Evolutionary conservation across 1,139 yeast genomes (phyloP), one percentile per base, ranked within the genome.

Genomic region (Candida albicans): DNA sequence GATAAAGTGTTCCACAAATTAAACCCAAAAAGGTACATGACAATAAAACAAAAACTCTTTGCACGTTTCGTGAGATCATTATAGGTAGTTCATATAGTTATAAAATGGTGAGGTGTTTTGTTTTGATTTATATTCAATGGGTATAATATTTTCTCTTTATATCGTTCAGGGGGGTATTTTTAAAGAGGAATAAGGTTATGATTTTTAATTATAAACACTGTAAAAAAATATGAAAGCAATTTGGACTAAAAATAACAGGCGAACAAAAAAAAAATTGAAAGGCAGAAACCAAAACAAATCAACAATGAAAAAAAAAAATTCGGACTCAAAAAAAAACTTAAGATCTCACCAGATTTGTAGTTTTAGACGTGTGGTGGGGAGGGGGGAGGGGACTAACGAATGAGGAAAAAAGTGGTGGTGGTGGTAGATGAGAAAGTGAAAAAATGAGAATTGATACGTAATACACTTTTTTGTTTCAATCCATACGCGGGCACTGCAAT

Each of bases 1-100:
- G 59, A 55, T 81, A 81, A 58, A 81, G 67, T 5, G 87, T 81
- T 4, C 87, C 87, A 56, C 85, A 66, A 33, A 77, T 79, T 42
- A 81, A 63, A 33, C 83, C 81, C 27, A 75, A 58, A 42, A 75
- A 64, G 3, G 82, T 74, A 52, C 81, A 75, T 29, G 77, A 67
- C 24, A 73, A 55, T 42, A 77, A 63, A 35, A 71, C 63, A 41
- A 68, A 59, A 26, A 61, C 67, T 47, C 68, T 67, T 28, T 59
- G 60, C 24, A 68, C 43, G 9, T 66, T 59, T 26, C 65, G 62
- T 31, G 64, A 53, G 35, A 56, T 43, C 56, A 56, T 43, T 12
- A 13, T 29, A n/a, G 4, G 14, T 29, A n/a, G 12, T 29, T 29
- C 32, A 29, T 28, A 11, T 28, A 28, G 28, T 25, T 25, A 25